Evolutionary conservation across 176 grass and related monocot genomes (phyloP).

Genomic region (Aegilops umbellulata): DNA sequence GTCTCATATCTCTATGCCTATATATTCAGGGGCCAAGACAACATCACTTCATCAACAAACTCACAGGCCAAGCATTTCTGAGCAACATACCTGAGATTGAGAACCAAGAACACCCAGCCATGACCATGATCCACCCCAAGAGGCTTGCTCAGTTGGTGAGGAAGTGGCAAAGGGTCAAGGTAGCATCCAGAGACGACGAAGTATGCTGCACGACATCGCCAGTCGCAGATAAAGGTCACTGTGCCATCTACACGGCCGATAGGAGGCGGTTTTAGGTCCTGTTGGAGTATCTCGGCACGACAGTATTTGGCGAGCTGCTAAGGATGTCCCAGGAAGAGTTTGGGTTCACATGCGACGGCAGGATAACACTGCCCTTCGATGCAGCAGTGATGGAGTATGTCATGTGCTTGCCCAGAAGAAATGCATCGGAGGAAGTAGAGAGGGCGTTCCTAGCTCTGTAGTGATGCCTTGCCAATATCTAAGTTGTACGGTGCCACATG

Average conservation of each 20-base stretch:
- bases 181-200: no score
- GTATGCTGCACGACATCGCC: no score
- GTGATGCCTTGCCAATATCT: conserved; percentile 25
- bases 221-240: conserved; percentile 29
- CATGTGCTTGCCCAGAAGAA: conserved; percentile 42
- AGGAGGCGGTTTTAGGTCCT: conserved; percentile 43
- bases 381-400: conserved; percentile 56
- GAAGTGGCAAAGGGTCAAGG: no score
- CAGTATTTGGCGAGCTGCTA: conserved; percentile 33
- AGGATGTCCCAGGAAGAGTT: conserved; percentile 45
- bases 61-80: conserved; percentile 16
- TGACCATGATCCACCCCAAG: conserved; percentile 8
- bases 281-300: conserved; percentile 34
- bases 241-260: conserved; percentile 27
- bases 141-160: no score
- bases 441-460: conserved; percentile 46
- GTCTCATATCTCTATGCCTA: no score
- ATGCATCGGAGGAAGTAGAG: conserved; percentile 50
- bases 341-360: conserved; percentile 39
- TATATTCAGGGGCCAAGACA: conserved; percentile 14
- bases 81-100: not conserved
- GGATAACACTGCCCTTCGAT: conserved; percentile 53
- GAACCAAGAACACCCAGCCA: conserved; percentile 16
- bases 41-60: not conserved
- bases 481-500: not conserved